These are phyloP conservation scores for Chaetoceros muelleri DNA, from an alignment of 108 stramenopile species.

Conservation along the genomic window DNA sequence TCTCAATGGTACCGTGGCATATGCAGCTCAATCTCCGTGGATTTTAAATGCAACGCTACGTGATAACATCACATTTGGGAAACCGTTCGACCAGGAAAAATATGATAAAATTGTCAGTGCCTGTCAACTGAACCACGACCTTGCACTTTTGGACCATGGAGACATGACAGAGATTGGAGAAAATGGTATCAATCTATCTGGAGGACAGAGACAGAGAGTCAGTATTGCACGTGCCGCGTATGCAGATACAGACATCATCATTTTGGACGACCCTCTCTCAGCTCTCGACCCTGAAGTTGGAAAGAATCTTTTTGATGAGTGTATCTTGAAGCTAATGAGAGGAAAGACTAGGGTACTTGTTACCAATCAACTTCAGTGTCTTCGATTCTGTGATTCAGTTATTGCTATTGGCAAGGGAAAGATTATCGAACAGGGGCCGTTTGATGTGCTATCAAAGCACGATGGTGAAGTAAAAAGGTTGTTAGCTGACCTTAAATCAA, in stretches of 20 bases:
- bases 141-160: constrained; percentile 53
- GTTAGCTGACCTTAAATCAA: constrained; percentile 22
- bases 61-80: constrained; percentile 91
- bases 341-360: constrained; percentile 83
- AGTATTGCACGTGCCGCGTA: constrained; percentile 81
- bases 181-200: constrained; percentile 77
- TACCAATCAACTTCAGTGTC: constrained; percentile 82
- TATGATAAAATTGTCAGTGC: constrained; percentile 67
- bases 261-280: constrained; percentile 79
- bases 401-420: constrained; percentile 49
- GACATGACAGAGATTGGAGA: constrained; percentile 94
- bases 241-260: constrained; percentile 54
- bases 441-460: constrained; percentile 40
- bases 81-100: constrained; percentile 53
- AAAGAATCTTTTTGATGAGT: constrained; percentile 60
- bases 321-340: constrained; percentile 45
- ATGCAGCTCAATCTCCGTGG: constrained; percentile 86
- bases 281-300: constrained; percentile 85
- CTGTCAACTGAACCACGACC: constrained; percentile 66
- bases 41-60: constrained; percentile 85
- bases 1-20: constrained; percentile 55
- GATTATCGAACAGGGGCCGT: constrained; percentile 68
- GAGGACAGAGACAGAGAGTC: constrained; percentile 53
- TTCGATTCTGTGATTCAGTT: constrained; percentile 57
- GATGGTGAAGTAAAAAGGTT: constrained; percentile 58